phyloP scores from a whole-genome alignment of 2,329 filamentous ascomycete species.

The Lasiodiplodia sp. region DNA sequence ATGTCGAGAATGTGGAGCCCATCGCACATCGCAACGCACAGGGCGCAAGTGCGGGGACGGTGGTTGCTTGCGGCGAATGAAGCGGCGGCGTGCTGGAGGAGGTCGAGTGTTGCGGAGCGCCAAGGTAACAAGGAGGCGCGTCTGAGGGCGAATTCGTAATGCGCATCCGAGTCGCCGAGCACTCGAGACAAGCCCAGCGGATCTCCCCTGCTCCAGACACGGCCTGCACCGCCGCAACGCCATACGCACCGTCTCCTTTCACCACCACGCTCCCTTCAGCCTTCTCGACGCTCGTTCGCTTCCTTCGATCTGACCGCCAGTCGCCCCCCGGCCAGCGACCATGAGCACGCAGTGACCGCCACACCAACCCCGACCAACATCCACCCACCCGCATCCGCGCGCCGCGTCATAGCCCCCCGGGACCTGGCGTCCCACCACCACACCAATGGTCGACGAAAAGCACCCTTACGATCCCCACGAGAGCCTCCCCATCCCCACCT shows the following conservation, averaged over 20 bases:
- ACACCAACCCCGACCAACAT: not conserved
- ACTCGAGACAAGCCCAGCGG: conserved; percentile 19
- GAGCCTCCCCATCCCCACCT: conserved; percentile 77
- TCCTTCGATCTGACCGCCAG: not conserved
- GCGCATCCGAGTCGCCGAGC: conserved; percentile 24
- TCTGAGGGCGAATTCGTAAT: conserved; percentile 29
- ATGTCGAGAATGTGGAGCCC: conserved; percentile 10
- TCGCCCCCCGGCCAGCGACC: conserved; percentile 23
- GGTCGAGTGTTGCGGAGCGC: not conserved
- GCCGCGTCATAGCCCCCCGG: conserved; percentile 31
- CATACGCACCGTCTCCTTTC: conserved; percentile 20
- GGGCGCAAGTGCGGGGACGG: not conserved
- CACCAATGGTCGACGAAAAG: conserved; percentile 49
- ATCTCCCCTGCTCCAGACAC: conserved; percentile 26
- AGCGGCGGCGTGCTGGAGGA: conserved; percentile 7
- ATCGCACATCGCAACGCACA: conserved; percentile 3
- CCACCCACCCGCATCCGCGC: conserved; percentile 15
- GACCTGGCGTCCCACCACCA: conserved; percentile 32
- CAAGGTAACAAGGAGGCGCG: conserved; percentile 22
- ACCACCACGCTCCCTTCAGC: conserved; percentile 17
- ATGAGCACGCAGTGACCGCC: conserved; percentile 28
- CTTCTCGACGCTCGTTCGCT: conserved; percentile 17
- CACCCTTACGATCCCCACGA: conserved; percentile 52
- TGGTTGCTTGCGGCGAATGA: not conserved
- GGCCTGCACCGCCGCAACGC: conserved; percentile 26